Evolutionary conservation across 2,329 filamentous ascomycete species (phyloP).

Genomic region (Clonostachys solani): DNA sequence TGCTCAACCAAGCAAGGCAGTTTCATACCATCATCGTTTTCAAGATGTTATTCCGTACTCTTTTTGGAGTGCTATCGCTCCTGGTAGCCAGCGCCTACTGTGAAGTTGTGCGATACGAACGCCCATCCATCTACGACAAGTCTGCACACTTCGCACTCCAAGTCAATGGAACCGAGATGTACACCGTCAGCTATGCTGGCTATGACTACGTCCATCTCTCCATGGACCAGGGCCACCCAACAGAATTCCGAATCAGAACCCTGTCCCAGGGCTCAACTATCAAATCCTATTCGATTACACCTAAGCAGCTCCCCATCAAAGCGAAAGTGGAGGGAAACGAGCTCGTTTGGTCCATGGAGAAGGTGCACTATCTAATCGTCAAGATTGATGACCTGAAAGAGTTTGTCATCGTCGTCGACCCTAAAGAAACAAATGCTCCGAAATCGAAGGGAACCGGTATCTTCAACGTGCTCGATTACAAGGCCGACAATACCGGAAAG

Average conservation of each 20-base stretch:
- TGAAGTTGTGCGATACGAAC: not conserved
- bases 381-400: conserved; percentile 1
- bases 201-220: conserved; percentile 3
- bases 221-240: not conserved
- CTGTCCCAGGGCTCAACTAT: not conserved
- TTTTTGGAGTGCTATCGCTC: not conserved
- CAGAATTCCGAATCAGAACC: not conserved
- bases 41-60: not conserved
- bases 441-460: not conserved
- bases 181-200: conserved; percentile 2
- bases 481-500: not conserved
- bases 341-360: not conserved
- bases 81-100: not conserved
- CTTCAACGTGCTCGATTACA: conserved; percentile 1
- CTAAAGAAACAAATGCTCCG: not conserved
- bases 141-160: not conserved
- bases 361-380: conserved; percentile 1
- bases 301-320: not conserved
- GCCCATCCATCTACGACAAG: not conserved
- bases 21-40: no score
- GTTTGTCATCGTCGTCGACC: conserved; percentile 1
- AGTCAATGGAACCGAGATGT: conserved; percentile 1
- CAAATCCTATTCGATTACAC: not conserved
- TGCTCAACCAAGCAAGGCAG: no score
- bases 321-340: conserved; percentile 1